Conservation (phyloP, 805 yeast species). For the Candida silvatica region DNA sequence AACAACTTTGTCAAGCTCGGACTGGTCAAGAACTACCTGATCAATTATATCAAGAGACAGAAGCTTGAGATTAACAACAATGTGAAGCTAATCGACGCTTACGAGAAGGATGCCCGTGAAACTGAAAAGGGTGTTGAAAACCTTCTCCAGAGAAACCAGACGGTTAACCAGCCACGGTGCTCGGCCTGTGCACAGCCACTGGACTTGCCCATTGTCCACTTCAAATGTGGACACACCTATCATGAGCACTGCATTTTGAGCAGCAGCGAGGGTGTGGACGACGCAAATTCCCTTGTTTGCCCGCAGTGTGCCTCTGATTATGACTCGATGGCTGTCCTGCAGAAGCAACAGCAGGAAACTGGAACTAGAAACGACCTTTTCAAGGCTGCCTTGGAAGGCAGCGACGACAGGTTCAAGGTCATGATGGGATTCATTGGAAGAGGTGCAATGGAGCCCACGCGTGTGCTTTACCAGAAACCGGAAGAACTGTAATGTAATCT, state of each 20-base stretch:
- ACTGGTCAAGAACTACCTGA: slow-evolving; percentile 57
- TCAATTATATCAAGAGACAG: slow-evolving; percentile 51
- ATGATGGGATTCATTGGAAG: slow-evolving; percentile 79
- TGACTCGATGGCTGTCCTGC: slow-evolving; percentile 53
- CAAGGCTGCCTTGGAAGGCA: slow-evolving; percentile 41
- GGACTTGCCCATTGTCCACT: slow-evolving; percentile 75
- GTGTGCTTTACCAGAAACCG: slow-evolving; percentile 5
- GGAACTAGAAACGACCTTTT: slow-evolving; percentile 60
- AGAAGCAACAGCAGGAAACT: slow-evolving; percentile 50
- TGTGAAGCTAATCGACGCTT: slow-evolving; percentile 54
- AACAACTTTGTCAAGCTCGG: slow-evolving; percentile 55
- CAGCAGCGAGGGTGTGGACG: background rate
- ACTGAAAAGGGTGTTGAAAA: slow-evolving; percentile 46
- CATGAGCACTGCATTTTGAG: slow-evolving; percentile 61
- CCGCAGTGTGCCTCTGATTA: slow-evolving; percentile 71
- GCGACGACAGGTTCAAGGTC: slow-evolving; percentile 60
- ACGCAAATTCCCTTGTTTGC: slow-evolving; percentile 34
- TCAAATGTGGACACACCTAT: slow-evolving; percentile 78
- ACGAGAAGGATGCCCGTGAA: slow-evolving; percentile 55
- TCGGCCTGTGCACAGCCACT: slow-evolving; percentile 54
- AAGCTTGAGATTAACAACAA: slow-evolving; percentile 63
- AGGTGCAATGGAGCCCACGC: slow-evolving; percentile 63
- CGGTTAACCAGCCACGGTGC: slow-evolving; percentile 56
- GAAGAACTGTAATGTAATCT: background rate
- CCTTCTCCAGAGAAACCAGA: slow-evolving; percentile 35